Base-by-base conservation (phyloP, 805 yeast genomes). In the Metschnikowia cubensis region DNA sequence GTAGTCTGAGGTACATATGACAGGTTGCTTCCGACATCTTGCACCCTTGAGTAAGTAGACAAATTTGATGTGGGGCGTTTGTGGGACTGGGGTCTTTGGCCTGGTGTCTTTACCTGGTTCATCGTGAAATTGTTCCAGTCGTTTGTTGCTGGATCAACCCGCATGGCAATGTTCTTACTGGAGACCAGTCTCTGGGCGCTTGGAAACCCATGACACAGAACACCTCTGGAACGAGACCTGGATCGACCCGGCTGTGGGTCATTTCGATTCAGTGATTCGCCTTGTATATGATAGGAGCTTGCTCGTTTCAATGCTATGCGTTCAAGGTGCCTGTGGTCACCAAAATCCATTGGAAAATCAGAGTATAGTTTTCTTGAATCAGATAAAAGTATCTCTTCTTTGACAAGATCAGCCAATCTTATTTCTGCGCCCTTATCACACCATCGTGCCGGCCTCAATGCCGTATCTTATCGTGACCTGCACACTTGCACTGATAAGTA, bases 401-500 rank as follows among this genome's bases (percentile, higher is more conserved):
- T 13, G 14, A 22, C n/a, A 14, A 29, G 25, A 20, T 18, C 33
- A 32, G 42, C 32, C 3, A 38, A 22, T n/a, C 21, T 29, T 15
- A 21, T 25, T 25, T 39, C 42, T 38, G 41, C 41, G 41, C 41
- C n/a, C 41, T 41, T 34, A 42, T 42, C 45, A 34, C 25, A 15
- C 7, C 15, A 32, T 33, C 29, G 34, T 42, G 45, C 45, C 35
- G 37, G 32, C 31, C 36, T 18, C 37, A 33, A 32, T n/a, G 18
- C 29, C 45, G 32, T 20, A 18, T 39, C 42, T 39, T 42, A 42
- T 42, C 45, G 18, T n/a, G 45, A 33, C 42, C 42, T 39, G 42
- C 42, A 39, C 21, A 39, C 17, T 20, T 20, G 42, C 34, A 15
- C 42, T 21, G 42, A 39, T 39, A 39, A 39, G 41, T 22, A 21